Base-by-base conservation (phyloP, 2,329 filamentous ascomycete species). In the Fusarium bulbicola region DNA sequence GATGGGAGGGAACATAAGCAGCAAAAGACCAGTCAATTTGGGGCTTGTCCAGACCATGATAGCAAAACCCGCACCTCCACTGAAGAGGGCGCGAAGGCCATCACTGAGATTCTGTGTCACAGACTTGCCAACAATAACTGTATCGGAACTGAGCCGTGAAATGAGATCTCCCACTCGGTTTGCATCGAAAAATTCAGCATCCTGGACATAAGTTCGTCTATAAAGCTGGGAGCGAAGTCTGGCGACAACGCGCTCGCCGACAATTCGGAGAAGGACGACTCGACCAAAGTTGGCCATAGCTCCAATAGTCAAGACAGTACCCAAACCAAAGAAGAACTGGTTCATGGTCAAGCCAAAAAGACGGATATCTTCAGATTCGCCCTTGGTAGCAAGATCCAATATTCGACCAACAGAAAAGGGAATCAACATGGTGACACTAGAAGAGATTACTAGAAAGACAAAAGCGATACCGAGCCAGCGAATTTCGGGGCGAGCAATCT, bases 51-150 rank as follows among this genome's bases (percentile, higher is more conserved):
- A 98, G n/a, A 93, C 90, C 96, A 99, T 99, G 81, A 97, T 91
- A 56, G 90, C 90, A 77, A 99, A 93, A 6, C 96, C 97, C 66
- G 95, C 95, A 37, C 89, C 91, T 75, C 96, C 96, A 75, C 95
- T 97, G 69, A 99, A 95, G 37, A 96, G 84, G 21, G 96, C 92
- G 68, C 96, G 90, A 59, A 99, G 87, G n/a, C 96, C 96, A 82
- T 99, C 96, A 11, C 95, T 98, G 56, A 99, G 85, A 80, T 99
- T 99, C 80, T 98, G 95, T 1, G 96, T 99, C 74, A 99, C 97
- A 78, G 95, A 97, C 84, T 99, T 99, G 80, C 95, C 96, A 61
- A 99, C 96, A 79, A 99, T 97, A 79, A 98, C 94, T 2, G 96
- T 98, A 81, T 99, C 97, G 5, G 95, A 97, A 78, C 95, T 95